Evolutionary conservation across 2,329 filamentous ascomycete species (phyloP).

Genomic region (Zalaria obscura): DNA sequence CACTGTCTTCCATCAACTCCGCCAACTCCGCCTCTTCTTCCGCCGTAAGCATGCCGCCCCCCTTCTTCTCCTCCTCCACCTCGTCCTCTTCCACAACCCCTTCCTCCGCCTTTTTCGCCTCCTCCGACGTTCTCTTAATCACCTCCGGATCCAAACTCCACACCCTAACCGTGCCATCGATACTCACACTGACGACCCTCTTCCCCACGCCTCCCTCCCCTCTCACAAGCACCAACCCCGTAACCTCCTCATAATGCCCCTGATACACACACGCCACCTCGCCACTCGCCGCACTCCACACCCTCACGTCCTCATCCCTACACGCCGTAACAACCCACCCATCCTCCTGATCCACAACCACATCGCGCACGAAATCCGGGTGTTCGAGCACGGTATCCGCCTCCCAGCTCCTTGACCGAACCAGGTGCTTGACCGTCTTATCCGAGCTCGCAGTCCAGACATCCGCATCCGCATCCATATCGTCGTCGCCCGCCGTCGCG

Average conservation of each 20-base stretch:
- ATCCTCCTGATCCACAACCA: slow-evolving; percentile 49
- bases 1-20: slow-evolving; percentile 59
- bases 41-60: slow-evolving; percentile 51
- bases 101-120: slow-evolving; percentile 35
- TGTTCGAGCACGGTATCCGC: slow-evolving; percentile 62
- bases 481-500: slow-evolving; percentile 2
- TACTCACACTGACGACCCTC: slow-evolving; percentile 63
- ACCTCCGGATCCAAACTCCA: slow-evolving; percentile 60
- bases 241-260: slow-evolving; percentile 91
- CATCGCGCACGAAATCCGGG: slow-evolving; percentile 78
- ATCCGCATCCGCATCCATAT: slow-evolving; percentile 42
- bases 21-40: slow-evolving; percentile 91
- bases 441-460: slow-evolving; percentile 91
- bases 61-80: slow-evolving; percentile 25
- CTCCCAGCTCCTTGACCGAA: slow-evolving; percentile 53
- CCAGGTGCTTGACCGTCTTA: slow-evolving; percentile 70
- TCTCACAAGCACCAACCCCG: slow-evolving; percentile 52
- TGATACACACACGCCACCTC: slow-evolving; percentile 25
- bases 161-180: slow-evolving; percentile 74
- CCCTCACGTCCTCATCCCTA: slow-evolving; percentile 76
- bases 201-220: slow-evolving; percentile 34
- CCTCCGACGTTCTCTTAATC: slow-evolving; percentile 39
- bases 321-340: slow-evolving; percentile 73
- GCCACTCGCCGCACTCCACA: slow-evolving; percentile 52
- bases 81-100: slow-evolving; percentile 27